A percentile compares a stretch with the other conserved stretches of the same genome.
Evolutionary conservation across 2,329 filamentous ascomycete genomes (phyloP).

Genomic region (Annulohypoxylon truncatum): DNA sequence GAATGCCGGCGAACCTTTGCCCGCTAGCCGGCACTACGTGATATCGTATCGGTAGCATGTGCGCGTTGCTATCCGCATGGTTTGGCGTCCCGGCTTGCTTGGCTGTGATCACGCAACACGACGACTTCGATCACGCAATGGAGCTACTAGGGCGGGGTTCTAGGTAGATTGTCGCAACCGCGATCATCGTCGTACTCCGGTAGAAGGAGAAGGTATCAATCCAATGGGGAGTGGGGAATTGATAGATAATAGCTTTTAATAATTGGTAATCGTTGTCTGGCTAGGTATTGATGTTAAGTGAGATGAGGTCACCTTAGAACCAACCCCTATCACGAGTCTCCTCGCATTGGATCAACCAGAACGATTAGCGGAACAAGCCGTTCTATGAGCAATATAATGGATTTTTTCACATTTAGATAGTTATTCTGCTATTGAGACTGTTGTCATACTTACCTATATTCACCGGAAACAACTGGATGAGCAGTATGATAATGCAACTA

Average conservation of each 20-base stretch:
- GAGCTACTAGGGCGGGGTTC: constrained; percentile 26
- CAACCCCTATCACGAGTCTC: background rate
- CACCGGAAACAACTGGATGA: background rate
- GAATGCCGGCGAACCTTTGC: constrained; percentile 21
- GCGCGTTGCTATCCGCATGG: constrained; percentile 5
- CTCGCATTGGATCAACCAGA: background rate
- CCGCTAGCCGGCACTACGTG: constrained; percentile 1
- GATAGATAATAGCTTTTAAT: background rate
- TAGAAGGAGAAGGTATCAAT: constrained; percentile 7
- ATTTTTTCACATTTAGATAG: too few species aligned
- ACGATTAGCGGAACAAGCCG: background rate
- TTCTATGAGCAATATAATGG: too few species aligned
- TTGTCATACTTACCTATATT: background rate
- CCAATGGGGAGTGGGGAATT: constrained; percentile 20
- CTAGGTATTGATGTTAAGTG: background rate
- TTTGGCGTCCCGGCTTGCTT: constrained; percentile 10
- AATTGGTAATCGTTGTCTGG: background rate
- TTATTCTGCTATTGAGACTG: too few species aligned
- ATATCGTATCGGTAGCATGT: constrained; percentile 12
- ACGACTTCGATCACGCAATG: constrained; percentile 35
- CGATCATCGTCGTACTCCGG: constrained; percentile 24
- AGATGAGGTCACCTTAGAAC: background rate
- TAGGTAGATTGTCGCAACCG: constrained; percentile 2
- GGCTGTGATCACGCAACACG: constrained; percentile 31
- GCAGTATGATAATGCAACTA: background rate